Evolutionary conservation across 2,329 filamentous ascomycete species (phyloP).

Genomic region (Cadophora gregata): DNA sequence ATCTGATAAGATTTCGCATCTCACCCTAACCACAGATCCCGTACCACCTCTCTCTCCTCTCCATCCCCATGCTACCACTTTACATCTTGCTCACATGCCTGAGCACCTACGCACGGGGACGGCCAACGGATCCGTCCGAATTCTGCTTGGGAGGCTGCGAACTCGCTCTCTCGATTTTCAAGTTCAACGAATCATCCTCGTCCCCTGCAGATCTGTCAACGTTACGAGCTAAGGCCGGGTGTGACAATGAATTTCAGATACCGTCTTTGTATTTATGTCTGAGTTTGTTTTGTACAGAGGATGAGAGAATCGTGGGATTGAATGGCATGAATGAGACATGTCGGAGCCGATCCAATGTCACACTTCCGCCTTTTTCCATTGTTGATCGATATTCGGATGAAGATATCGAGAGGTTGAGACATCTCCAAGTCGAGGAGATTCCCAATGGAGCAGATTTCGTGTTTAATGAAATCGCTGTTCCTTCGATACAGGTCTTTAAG

Average conservation of each 20-base stretch:
- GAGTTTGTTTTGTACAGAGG: background rate
- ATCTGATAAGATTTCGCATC: slow-evolving; percentile 12
- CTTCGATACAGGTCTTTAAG: background rate
- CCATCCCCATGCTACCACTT: slow-evolving; percentile 4
- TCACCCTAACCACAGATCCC: background rate
- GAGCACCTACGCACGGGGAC: background rate
- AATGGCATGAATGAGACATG: slow-evolving; percentile 6
- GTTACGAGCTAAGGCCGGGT: background rate
- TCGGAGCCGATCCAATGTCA: background rate
- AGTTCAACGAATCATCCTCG: background rate
- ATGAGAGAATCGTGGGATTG: background rate
- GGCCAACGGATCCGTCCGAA: background rate
- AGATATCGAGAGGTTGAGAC: background rate
- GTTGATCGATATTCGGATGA: slow-evolving; percentile 9
- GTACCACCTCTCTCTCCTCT: background rate
- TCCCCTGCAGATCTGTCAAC: background rate
- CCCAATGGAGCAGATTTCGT: background rate
- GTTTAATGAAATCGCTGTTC: slow-evolving; percentile 1
- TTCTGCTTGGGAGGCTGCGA: slow-evolving; percentile 13
- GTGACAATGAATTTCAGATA: background rate
- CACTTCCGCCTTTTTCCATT: background rate
- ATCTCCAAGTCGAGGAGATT: background rate
- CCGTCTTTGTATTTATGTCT: slow-evolving; percentile 15
- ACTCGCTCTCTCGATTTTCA: background rate
- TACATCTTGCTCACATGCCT: slow-evolving; percentile 1